Conservation (phyloP, 495 filamentous ascomycete species). For the Xylaria telfairii region DNA sequence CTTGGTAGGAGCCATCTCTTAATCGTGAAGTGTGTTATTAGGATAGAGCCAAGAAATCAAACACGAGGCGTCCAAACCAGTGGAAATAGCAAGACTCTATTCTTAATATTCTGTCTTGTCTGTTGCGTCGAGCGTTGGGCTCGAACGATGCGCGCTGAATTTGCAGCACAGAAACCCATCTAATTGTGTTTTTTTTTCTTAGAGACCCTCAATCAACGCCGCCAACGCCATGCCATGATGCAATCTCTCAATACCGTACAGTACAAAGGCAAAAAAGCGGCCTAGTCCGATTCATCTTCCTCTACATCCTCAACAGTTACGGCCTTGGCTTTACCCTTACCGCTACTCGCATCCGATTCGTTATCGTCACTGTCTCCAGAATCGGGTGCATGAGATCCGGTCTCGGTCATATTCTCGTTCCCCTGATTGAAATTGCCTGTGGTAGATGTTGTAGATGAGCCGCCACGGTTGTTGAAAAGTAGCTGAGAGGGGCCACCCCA, state of each 20-base stretch:
- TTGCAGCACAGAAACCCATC: constrained; percentile 4
- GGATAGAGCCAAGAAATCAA: neutral
- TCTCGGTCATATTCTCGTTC: constrained; percentile 19
- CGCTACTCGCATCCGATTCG: constrained; percentile 23
- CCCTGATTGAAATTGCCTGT: constrained; percentile 23
- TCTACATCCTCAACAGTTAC: constrained; percentile 50
- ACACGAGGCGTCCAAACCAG: neutral
- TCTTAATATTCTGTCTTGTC: constrained; percentile 15
- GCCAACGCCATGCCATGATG: constrained; percentile 44
- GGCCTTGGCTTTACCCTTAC: constrained; percentile 45
- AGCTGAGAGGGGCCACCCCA: constrained; percentile 51
- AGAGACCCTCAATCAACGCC: constrained; percentile 29
- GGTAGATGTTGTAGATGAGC: constrained; percentile 26
- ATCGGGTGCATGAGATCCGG: constrained; percentile 13
- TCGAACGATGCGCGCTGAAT: constrained; percentile 14
- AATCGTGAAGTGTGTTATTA: too few species aligned
- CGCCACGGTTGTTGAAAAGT: constrained; percentile 33
- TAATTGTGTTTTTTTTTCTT: constrained; percentile 1
- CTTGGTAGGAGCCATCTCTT: too few species aligned
- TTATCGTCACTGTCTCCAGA: constrained; percentile 30
- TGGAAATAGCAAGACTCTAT: neutral
- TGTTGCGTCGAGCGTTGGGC: constrained; percentile 21
- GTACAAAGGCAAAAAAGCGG: constrained; percentile 18
- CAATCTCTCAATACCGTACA: constrained; percentile 27
- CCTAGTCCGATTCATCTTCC: constrained; percentile 39